Evolutionary conservation across 2,329 filamentous ascomycete species (phyloP).

Genomic region (Emergomyces pasteurianus): DNA sequence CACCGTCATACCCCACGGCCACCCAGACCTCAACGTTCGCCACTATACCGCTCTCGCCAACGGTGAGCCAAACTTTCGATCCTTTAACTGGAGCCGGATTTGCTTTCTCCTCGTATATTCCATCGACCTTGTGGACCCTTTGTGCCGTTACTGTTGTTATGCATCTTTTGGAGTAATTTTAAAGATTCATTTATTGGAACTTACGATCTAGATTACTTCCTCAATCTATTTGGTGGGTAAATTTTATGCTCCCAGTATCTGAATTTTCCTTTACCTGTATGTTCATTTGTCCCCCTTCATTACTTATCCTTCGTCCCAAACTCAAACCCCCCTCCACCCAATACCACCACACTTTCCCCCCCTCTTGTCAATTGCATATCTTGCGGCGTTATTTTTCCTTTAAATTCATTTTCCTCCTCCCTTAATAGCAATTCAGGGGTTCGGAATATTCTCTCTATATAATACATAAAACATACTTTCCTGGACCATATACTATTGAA

Average conservation of each 20-base stretch:
- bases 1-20: conserved; percentile 10
- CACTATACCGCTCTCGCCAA: conserved; percentile 10
- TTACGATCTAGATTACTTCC: no score
- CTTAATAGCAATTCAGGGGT: background rate
- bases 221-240: background rate
- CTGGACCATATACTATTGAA: background rate
- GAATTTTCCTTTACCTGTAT: no score
- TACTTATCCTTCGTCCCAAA: no score
- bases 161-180: conserved; percentile 7
- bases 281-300: no score
- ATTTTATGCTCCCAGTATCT: background rate
- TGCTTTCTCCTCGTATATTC: conserved; percentile 8
- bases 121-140: conserved; percentile 6
- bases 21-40: conserved; percentile 9
- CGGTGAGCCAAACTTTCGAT: conserved; percentile 1
- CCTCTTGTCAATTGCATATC: background rate
- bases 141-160: conserved; percentile 4
- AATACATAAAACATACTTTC: background rate
- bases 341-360: no score
- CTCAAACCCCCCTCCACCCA: no score
- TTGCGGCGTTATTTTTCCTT: background rate
- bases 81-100: conserved; percentile 9
- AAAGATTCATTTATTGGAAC: background rate
- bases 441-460: background rate
- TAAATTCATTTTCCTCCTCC: background rate